phyloP scores from a whole-genome alignment of 208 protist genomes.

The Trypanosoma conorhini region DNA sequence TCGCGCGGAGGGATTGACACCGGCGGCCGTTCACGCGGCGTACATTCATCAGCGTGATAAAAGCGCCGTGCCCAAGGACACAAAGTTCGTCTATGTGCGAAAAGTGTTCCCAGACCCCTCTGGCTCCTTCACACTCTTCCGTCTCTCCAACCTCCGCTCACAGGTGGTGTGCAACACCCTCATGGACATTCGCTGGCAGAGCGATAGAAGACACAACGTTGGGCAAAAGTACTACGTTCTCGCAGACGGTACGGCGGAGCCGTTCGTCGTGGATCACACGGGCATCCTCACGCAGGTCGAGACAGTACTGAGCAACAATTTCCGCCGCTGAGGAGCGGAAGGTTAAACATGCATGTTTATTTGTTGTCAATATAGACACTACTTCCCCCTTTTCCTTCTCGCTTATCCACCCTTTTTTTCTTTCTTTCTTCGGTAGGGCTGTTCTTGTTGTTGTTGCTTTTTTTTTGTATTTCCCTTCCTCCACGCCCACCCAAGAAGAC shows the following conservation, averaged over 20 bases:
- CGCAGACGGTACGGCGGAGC: conserved; percentile 72
- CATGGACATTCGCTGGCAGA: conserved; percentile 91
- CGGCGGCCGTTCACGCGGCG: conserved; percentile 73
- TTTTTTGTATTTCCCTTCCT: neutral
- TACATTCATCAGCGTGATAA: conserved; percentile 80
- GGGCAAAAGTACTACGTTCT: conserved; percentile 90
- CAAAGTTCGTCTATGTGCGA: conserved; percentile 89
- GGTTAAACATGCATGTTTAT: conserved; percentile 9
- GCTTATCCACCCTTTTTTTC: neutral
- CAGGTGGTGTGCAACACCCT: conserved; percentile 84
- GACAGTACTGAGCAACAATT: conserved; percentile 79
- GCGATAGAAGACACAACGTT: conserved; percentile 81
- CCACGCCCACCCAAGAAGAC: neutral
- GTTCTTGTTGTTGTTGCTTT: neutral
- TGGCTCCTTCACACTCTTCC: conserved; percentile 77
- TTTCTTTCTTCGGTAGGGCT: neutral
- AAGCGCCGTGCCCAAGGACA: conserved; percentile 64
- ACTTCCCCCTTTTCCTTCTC: neutral
- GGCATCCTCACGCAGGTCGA: conserved; percentile 81
- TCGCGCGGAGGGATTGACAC: conserved; percentile 68
- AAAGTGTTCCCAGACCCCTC: conserved; percentile 86
- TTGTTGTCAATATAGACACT: neutral
- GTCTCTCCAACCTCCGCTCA: conserved; percentile 86
- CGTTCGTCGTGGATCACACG: conserved; percentile 82
- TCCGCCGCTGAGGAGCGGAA: conserved; percentile 38